phyloP scores from a whole-genome alignment of 441 rosid genomes.

The Populus hybrid region DNA sequence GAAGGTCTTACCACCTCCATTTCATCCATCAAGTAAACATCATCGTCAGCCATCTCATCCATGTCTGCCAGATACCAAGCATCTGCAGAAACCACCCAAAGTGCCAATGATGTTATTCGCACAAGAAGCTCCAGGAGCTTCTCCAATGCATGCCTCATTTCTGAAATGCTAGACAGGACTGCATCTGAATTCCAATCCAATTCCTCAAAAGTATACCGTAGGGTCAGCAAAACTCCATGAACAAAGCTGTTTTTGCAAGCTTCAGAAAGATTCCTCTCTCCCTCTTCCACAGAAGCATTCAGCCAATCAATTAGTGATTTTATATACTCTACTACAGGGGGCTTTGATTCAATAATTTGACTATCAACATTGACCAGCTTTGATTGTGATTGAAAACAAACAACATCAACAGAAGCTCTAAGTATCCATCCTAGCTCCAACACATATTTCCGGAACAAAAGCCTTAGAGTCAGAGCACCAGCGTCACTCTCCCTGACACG shows the following conservation, averaged over 20 bases:
- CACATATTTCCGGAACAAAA: slow-evolving; percentile 86
- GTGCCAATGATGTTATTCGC: slow-evolving; percentile 85
- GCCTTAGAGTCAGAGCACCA: slow-evolving; percentile 82
- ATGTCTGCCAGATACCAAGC: slow-evolving; percentile 84
- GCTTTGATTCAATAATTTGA: slow-evolving; percentile 27
- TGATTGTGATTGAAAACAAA: slow-evolving; percentile 43
- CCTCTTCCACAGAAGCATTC: slow-evolving; percentile 64
- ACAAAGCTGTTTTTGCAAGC: slow-evolving; percentile 92
- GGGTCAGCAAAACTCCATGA: slow-evolving; percentile 85
- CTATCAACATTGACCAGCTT: slow-evolving; percentile 30
- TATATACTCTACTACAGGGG: slow-evolving; percentile 74
- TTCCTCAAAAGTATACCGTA: slow-evolving; percentile 95
- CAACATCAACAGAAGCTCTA: slow-evolving; percentile 52
- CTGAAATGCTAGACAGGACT: slow-evolving; percentile 54
- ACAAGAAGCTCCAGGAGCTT: slow-evolving; percentile 74
- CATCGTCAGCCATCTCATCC: slow-evolving; percentile 82
- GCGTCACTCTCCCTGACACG: slow-evolving; percentile 99
- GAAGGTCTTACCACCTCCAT: slow-evolving; percentile 29
- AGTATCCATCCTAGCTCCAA: slow-evolving; percentile 83
- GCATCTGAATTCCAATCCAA: slow-evolving; percentile 85
- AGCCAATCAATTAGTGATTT: slow-evolving; percentile 82
- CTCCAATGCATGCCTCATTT: slow-evolving; percentile 67
- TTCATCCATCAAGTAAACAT: slow-evolving; percentile 50
- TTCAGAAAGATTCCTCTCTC: slow-evolving; percentile 77
- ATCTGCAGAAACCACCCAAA: slow-evolving; percentile 97